Base-by-base conservation (phyloP, 2,329 filamentous ascomycete species). In the Hyphodiscus sp. region DNA sequence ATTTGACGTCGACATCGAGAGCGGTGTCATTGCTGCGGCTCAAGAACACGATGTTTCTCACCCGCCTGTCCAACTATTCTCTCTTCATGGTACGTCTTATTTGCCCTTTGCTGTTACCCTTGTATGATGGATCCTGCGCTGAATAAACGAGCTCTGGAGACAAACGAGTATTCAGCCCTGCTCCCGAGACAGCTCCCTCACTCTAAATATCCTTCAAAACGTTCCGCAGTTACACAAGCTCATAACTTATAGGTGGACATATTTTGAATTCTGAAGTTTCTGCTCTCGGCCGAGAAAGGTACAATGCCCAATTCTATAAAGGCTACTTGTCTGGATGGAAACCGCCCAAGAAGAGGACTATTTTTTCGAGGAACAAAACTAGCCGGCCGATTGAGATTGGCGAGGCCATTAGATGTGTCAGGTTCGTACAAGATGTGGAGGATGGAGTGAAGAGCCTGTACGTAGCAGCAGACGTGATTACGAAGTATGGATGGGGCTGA, bases 21-120 rank as follows among this genome's bases (percentile, higher is more conserved):
- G 74, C 8, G 77, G 77, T 13, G 59, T 79, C 20, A 73, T 80
- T 4, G 81, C 80, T 0, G 76, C 80, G 0, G 78, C 76, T 0
- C 77, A 80, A 53, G 59, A 64, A 42, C 18, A 45, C 10, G 51
- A 61, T 47, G 45, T 41, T 10, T 30, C 46, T 19, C 52, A 56
- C 19, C 48, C 51, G 15, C 19, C 53, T 1, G 49, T 67, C 1
- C 60, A 58, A 23, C 49, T 67, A 5, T 66, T 65, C 44, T 66
- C 64, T 15, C 53, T 67, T 7, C 50, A 61, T 15, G 60, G 56
- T 26, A 26, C 23, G 23, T 26, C 23, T 26, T 8, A 4, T 26
- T 26, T 8, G 23, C 23, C 8, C 23, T 26, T 26, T 26, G 23
- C 23, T n/a, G n/a, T n/a, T n/a, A n/a, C n/a, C n/a, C n/a, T 26